Conservation (phyloP, 208 protist genomes). For the Naegleria gruberi region DNA sequence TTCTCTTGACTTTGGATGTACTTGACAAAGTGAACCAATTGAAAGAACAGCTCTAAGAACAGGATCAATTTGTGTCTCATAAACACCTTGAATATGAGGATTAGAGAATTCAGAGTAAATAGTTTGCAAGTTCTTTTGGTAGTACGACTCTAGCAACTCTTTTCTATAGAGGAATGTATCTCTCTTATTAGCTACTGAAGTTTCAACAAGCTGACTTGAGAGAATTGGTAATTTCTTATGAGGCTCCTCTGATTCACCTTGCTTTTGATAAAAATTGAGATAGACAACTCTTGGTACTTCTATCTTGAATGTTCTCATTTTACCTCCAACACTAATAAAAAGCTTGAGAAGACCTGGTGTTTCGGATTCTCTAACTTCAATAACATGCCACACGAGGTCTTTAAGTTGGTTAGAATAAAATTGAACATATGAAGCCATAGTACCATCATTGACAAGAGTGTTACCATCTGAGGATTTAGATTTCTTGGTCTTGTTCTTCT, state of each 20-base stretch:
- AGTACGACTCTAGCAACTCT: background rate
- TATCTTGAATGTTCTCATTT: background rate
- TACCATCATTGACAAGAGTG: background rate
- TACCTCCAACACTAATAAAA: background rate
- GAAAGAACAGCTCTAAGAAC: conserved; percentile 42
- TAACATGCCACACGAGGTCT: background rate
- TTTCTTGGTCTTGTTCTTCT: background rate
- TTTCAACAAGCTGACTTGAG: no score
- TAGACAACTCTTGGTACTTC: background rate
- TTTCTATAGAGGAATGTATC: conserved; percentile 18
- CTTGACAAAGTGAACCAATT: conserved; percentile 33
- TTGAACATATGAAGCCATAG: background rate
- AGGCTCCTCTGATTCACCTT: background rate
- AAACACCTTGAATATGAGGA: conserved; percentile 57
- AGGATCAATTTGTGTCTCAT: conserved; percentile 53
- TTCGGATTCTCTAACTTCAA: conserved; percentile 8
- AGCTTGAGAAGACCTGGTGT: background rate
- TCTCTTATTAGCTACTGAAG: background rate
- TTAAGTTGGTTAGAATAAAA: conserved; percentile 2
- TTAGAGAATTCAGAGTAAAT: conserved; percentile 13
- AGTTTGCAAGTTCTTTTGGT: conserved; percentile 22
- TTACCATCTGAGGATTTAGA: conserved; percentile 8
- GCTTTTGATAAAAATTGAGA: conserved; percentile 14
- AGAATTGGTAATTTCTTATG: background rate
- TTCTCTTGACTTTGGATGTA: background rate